Base-by-base conservation (phyloP, 1,284 basidiomycete species). In the Rhodotorula sp. region DNA sequence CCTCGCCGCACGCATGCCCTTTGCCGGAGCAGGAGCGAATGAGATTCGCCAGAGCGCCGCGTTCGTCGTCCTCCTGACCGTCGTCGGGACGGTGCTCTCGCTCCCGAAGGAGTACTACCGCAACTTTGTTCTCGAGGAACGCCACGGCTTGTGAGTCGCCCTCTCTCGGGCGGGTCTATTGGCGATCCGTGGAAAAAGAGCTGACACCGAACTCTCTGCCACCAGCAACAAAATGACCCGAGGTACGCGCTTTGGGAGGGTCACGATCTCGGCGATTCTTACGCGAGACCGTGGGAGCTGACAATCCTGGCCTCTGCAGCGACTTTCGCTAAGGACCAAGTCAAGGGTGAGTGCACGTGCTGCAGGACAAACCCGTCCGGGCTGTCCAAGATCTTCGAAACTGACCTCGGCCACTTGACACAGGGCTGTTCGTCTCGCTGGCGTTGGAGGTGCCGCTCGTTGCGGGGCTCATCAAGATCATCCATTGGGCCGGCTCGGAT, bases 101-200 rank as follows among this genome's bases (percentile, higher is more conserved):
- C 82, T 92, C 16, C 92, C 93, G 12, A 83, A 92, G 62, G 81
- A 90, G 43, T 84, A 90, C 50, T 97, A 97, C 83, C 87, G 88
- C 73, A 95, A 92, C 4, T 99, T 99, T 80, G 90, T 95, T 18
- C 85, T 99, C 57, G 97, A 99, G 82, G 90, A 97, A 81, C 89
- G 89, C 76, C 93, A 97, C 78, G 95, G 94, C 1, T 98, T 98
- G 64, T 66, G 12, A 18, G 58, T 49, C 21, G 15, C 1, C 26
- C 7, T 4, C 21, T 34, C 55, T 43, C 43, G 38, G 49, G n/a
- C 16, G 85, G 3, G n/a, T n/a, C n/a, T n/a, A n/a, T n/a, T n/a
- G n/a, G n/a, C n/a, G n/a, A 8, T 54, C 19, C 52, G n/a, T 59
- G 47, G 19, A 18, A 14, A 45, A 28, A 2, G 31, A n/a, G 48